These are phyloP conservation scores for Penicillium sp. DNA, from an alignment of 2,329 filamentous ascomycete species.

Conservation along the genomic window DNA sequence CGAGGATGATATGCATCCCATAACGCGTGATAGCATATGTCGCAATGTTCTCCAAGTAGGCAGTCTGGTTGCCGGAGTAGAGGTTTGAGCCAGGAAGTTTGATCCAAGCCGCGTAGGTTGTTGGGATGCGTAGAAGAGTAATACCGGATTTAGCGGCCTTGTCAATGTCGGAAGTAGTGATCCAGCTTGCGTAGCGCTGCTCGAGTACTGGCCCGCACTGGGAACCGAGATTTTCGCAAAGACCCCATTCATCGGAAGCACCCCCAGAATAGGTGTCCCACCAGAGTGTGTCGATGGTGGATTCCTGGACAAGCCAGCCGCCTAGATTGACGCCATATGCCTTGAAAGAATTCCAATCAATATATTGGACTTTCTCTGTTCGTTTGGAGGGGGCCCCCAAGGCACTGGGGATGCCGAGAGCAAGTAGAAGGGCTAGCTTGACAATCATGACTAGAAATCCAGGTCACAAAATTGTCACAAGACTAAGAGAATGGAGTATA, in stretches of 20 bases:
- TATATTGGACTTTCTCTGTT: slow-evolving; percentile 1
- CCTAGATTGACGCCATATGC: slow-evolving; percentile 23
- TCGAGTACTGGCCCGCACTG: slow-evolving; percentile 8
- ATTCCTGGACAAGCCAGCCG: slow-evolving; percentile 24
- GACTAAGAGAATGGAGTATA: neutral
- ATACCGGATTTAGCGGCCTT: slow-evolving; percentile 1
- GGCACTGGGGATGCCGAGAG: neutral
- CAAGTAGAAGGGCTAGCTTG: neutral
- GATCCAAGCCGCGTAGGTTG: slow-evolving; percentile 13
- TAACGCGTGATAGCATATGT: slow-evolving; percentile 20
- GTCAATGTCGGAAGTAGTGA: slow-evolving; percentile 7
- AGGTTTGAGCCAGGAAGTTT: slow-evolving; percentile 21
- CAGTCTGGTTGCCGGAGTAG: slow-evolving; percentile 20
- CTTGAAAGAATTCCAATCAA: slow-evolving; percentile 20
- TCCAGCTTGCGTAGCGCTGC: slow-evolving; percentile 4
- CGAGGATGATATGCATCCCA: slow-evolving; percentile 24
- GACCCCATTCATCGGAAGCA: slow-evolving; percentile 22
- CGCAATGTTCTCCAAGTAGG: slow-evolving; percentile 7
- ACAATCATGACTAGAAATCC: neutral
- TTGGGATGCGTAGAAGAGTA: slow-evolving; percentile 8
- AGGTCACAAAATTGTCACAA: neutral
- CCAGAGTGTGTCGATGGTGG: slow-evolving; percentile 16
- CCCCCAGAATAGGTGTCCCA: slow-evolving; percentile 17
- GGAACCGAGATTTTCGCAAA: slow-evolving; percentile 2
- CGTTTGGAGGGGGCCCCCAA: neutral